Evolutionary conservation across 768 basidiomycete genomes (phyloP), one percentile per base, ranked within the genome.

Genomic region (Leccinum variicolor): DNA sequence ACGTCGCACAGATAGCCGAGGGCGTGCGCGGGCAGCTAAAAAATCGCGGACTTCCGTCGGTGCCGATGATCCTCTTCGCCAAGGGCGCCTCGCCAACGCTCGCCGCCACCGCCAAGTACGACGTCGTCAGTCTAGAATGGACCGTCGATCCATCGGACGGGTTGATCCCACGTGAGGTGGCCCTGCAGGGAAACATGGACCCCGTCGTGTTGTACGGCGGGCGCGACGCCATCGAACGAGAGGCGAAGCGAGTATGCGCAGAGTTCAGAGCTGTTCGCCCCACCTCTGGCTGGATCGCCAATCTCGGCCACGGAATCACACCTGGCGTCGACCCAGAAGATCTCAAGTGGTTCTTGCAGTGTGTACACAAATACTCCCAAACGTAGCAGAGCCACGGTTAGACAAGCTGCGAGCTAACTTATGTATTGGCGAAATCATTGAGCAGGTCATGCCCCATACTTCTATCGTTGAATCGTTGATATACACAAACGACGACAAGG

Each of bases 251-350:
- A 62, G 89, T 94, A 84, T 84, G 85, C 59, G 77, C 83, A 60
- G 81, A 80, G n/a, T 98, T 98, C 76, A 77, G 81, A 51, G 66
- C 67, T 7, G 74, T 64, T 46, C 82, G 84, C 10, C 69, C 71
- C 52, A 66, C 76, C 19, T 81, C 80, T 41, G 90, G 85, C n/a
- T 98, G 95, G 94, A 98, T 98, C 66, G 90, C 91, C 9, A 98
- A 98, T 74, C 76, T 99, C 21, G 97, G 97, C 0, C 97, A 98
- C 69, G 97, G 97, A 6, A 95, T 99, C 64, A 97, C 94, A 4
- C 97, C 97, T 11, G 90, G 86, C 25, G 95, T 98, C 14, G 86
- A 97, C 70, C 94, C 96, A 21, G 94, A 98, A 55, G 92, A 97
- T 71, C 77, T 97, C 71, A 78, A 80, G 55, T 96, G 86, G 84